A percentile compares a stretch with the other conserved stretches of the same genome.
Evolutionary conservation across 371 early-diverging fungal species (phyloP).

Genomic region (Mortierella sp.): DNA sequence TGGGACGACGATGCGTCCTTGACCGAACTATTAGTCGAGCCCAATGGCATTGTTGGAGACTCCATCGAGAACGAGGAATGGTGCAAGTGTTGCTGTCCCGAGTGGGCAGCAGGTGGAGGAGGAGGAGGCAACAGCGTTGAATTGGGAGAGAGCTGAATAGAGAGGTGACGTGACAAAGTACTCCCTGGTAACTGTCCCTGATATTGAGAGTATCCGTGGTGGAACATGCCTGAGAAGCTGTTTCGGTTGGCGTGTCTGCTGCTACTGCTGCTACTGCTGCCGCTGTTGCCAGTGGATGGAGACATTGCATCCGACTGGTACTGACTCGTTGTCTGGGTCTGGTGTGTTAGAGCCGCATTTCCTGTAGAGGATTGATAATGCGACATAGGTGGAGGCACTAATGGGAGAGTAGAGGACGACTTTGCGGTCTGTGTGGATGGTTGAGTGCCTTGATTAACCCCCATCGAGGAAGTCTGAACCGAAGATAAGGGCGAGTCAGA

Average conservation of each 20-base stretch:
- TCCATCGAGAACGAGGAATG: not conserved
- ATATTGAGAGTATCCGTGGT: conserved; percentile 46
- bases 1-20: not conserved
- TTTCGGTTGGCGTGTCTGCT: conserved; percentile 21
- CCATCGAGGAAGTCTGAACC: too few relatives aligned
- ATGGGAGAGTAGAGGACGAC: not conserved
- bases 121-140: conserved; percentile 32
- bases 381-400: conserved; percentile 3
- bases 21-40: not conserved
- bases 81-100: conserved; percentile 15
- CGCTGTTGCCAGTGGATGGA: conserved; percentile 11
- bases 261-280: too few relatives aligned
- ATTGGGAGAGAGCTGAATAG: conserved; percentile 44
- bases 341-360: not conserved
- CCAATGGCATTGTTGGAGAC: not conserved
- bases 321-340: not conserved
- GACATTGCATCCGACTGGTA: conserved; percentile 11
- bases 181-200: conserved; percentile 39
- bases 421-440: too few relatives aligned
- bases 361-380: not conserved
- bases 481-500: too few relatives aligned
- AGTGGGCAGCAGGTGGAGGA: conserved; percentile 30
- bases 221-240: conserved; percentile 30
- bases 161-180: conserved; percentile 39
- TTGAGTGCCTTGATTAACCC: too few relatives aligned